A percentile compares a stretch with the other conserved stretches of the same genome.
These are phyloP conservation scores for Mycena vulgaris DNA, from an alignment of 768 basidiomycete species.

Conservation along the genomic window DNA sequence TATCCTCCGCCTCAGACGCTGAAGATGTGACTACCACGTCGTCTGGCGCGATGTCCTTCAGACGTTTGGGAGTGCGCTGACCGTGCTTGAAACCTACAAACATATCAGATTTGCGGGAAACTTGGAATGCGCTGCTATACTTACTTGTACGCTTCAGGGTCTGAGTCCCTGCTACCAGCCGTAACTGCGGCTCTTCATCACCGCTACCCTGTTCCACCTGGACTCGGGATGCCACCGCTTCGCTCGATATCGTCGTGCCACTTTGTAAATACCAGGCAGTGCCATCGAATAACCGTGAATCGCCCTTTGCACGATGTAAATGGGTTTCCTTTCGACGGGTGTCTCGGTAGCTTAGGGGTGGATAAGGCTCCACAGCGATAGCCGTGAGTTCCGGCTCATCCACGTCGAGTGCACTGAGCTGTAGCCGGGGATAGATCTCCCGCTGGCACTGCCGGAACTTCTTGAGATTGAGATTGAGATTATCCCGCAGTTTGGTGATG, in stretches of 20 bases:
- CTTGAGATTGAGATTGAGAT: slow-evolving; percentile 5
- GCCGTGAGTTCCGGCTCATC: slow-evolving; percentile 33
- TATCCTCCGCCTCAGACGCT: slow-evolving; percentile 1
- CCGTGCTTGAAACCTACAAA: neutral
- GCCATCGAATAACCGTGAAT: slow-evolving; percentile 29
- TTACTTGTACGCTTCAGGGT: neutral
- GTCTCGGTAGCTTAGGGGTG: slow-evolving; percentile 12
- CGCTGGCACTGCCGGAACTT: slow-evolving; percentile 20
- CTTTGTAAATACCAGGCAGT: slow-evolving; percentile 31
- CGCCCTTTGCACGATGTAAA: slow-evolving; percentile 29
- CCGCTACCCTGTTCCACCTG: neutral
- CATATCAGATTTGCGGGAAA: neutral
- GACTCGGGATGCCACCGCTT: neutral
- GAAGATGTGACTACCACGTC: slow-evolving; percentile 9
- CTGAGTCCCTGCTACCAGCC: slow-evolving; percentile 1
- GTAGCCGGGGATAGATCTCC: slow-evolving; percentile 18
- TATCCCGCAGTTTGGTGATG: slow-evolving; percentile 17
- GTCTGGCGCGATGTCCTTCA: slow-evolving; percentile 23
- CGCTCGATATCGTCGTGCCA: neutral
- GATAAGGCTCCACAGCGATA: slow-evolving; percentile 17
- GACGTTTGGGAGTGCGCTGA: slow-evolving; percentile 1
- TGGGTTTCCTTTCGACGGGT: neutral
- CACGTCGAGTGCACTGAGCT: slow-evolving; percentile 25
- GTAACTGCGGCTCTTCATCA: neutral
- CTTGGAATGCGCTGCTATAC: neutral